Conservation (phyloP, 192 early-diverging fungal species). For the Gonapodya prolifera region DNA sequence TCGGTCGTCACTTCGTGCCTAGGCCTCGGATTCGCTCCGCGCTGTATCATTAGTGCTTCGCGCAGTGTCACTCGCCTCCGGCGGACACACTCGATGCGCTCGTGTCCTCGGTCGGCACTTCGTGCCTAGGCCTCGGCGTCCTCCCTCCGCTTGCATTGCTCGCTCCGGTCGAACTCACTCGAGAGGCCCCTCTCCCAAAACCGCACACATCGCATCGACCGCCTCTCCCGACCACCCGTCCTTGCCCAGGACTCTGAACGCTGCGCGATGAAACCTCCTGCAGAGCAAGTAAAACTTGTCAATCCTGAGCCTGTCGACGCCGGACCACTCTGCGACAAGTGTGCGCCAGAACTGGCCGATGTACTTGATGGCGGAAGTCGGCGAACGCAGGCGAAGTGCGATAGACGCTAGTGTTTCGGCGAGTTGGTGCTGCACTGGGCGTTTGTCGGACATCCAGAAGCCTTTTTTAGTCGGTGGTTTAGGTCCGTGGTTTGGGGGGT, state of each 20-base stretch:
- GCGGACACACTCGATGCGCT: too few species aligned
- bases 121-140: too few species aligned
- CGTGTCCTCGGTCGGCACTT: too few species aligned
- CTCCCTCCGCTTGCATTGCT: not conserved
- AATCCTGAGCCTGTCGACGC: constrained; percentile 64
- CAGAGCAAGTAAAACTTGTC: constrained; percentile 68
- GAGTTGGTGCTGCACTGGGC: constrained; percentile 76
- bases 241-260: constrained; percentile 48
- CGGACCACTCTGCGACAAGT: constrained; percentile 57
- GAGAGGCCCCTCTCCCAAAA: constrained; percentile 46
- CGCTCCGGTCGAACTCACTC: constrained; percentile 27
- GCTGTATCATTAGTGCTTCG: too few species aligned
- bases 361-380: constrained; percentile 27
- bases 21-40: too few species aligned
- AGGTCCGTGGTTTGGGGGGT: not conserved
- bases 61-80: too few species aligned
- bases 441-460: constrained; percentile 97
- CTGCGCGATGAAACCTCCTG: constrained; percentile 45
- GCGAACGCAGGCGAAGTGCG: constrained; percentile 13
- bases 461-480: constrained; percentile 25
- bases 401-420: constrained; percentile 62
- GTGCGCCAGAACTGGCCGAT: constrained; percentile 52
- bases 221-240: constrained; percentile 37
- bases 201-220: constrained; percentile 33
- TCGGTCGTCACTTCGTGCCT: too few species aligned